Conservation (phyloP, 306 rosid genomes). For the Dryas alaskensis region DNA sequence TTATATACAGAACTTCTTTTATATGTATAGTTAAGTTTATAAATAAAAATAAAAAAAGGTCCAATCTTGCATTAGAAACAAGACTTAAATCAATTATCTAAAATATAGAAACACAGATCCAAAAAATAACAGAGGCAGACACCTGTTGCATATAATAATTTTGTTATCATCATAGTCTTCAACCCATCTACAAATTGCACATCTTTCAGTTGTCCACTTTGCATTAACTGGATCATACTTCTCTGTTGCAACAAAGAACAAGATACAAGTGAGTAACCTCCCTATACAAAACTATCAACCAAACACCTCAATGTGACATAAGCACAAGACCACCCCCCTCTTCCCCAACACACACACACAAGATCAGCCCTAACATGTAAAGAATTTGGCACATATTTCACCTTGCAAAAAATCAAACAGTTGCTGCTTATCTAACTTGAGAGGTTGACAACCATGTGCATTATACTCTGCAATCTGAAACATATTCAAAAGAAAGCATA, state of each 20-base stretch:
- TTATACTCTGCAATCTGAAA: conserved; percentile 67
- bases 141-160: conserved; percentile 97
- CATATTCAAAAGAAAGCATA: not conserved
- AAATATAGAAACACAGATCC: conserved; percentile 10
- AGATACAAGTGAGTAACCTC: conserved; percentile 12
- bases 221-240: conserved; percentile 77
- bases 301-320: conserved; percentile 18
- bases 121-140: conserved; percentile 31
- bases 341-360: not conserved
- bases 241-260: conserved; percentile 49
- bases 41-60: not conserved
- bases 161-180: conserved; percentile 98
- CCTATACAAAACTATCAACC: conserved; percentile 20
- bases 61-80: conserved; percentile 11
- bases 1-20: conserved; percentile 4
- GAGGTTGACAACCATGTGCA: conserved; percentile 46
- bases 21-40: not conserved
- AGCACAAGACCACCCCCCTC: not conserved
- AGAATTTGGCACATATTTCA: conserved; percentile 26
- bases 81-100: conserved; percentile 4
- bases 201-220: conserved; percentile 96
- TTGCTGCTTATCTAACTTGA: conserved; percentile 59
- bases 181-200: conserved; percentile 98
- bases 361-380: conserved; percentile 21
- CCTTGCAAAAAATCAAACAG: conserved; percentile 72